Percentiles rank a stretch among this genome's conserved stretches.
Evolutionary conservation across 768 basidiomycete species (phyloP).

Genomic region (Tricholoma sp.): DNA sequence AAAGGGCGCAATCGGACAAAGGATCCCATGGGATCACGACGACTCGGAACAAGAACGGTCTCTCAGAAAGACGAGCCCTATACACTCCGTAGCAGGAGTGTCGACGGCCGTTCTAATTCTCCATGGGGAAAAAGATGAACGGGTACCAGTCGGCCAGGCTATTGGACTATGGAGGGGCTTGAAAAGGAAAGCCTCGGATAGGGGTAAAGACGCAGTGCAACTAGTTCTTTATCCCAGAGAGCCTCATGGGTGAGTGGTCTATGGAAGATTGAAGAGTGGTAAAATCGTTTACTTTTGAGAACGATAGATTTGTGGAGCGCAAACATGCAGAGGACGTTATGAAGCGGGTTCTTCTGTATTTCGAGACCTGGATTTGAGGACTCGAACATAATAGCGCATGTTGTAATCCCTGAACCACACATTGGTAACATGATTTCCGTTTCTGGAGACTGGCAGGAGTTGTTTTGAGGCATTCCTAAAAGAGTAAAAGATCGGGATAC

Average conservation of each 20-base stretch:
- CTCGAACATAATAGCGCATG: too few relatives aligned
- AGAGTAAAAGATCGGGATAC: conserved; percentile 84
- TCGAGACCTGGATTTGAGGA: conserved; percentile 18
- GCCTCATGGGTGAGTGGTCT: conserved; percentile 26
- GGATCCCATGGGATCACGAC: conserved; percentile 26
- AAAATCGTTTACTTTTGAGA: background rate
- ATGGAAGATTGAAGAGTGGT: background rate
- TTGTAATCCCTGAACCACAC: conserved; percentile 49
- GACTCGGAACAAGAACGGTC: conserved; percentile 7
- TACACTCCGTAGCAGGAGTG: conserved; percentile 33
- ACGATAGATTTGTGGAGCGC: conserved; percentile 26
- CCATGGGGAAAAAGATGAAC: conserved; percentile 47
- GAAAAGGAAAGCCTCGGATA: conserved; percentile 23
- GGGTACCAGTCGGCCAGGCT: conserved; percentile 38
- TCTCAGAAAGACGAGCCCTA: conserved; percentile 22
- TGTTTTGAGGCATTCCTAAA: conserved; percentile 95
- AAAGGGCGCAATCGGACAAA: conserved; percentile 25
- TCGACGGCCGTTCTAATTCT: conserved; percentile 42
- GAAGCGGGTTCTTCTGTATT: conserved; percentile 22
- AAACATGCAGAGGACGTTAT: conserved; percentile 27
- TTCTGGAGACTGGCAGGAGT: conserved; percentile 79
- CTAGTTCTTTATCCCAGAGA: conserved; percentile 30
- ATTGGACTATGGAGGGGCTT: conserved; percentile 29
- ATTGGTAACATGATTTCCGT: conserved; percentile 78
- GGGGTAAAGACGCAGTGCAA: conserved; percentile 23